Percentiles rank a stretch among this genome's conserved stretches.
Conservation (phyloP, 2,329 filamentous ascomycete species). For the Thelonectria discophora region DNA sequence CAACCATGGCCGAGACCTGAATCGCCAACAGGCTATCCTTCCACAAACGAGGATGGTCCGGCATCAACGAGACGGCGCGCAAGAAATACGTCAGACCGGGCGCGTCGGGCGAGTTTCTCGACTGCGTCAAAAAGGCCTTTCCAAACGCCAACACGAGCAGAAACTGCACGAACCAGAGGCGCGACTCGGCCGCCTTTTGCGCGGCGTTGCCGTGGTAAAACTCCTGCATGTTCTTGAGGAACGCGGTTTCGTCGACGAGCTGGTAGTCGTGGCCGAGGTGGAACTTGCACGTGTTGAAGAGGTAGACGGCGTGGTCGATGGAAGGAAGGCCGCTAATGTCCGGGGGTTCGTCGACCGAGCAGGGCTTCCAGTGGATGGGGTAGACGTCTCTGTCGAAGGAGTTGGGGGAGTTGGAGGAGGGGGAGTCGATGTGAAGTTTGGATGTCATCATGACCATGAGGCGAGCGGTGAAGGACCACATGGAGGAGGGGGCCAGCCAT, state of each 20-base stretch:
- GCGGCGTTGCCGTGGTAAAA: slow-evolving; percentile 35
- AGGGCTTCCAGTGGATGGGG: slow-evolving; percentile 34
- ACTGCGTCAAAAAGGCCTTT: slow-evolving; percentile 38
- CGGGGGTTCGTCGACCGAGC: slow-evolving; percentile 30
- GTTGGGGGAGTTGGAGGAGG: slow-evolving; percentile 29
- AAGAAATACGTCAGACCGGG: slow-evolving; percentile 46
- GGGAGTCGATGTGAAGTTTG: slow-evolving; percentile 40
- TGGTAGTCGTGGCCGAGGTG: slow-evolving; percentile 50
- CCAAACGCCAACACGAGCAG: slow-evolving; percentile 57
- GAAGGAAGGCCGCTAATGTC: slow-evolving; percentile 48
- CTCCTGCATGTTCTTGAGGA: slow-evolving; percentile 40
- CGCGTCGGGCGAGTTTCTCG: slow-evolving; percentile 43
- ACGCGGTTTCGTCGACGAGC: slow-evolving; percentile 47
- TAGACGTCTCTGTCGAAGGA: slow-evolving; percentile 45
- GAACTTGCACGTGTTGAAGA: slow-evolving; percentile 50
- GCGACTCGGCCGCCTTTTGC: slow-evolving; percentile 30
- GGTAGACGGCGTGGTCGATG: slow-evolving; percentile 45
- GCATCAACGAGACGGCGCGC: slow-evolving; percentile 49
- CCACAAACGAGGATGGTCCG: slow-evolving; percentile 46
- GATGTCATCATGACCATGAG: slow-evolving; percentile 45
- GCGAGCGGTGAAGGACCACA: slow-evolving; percentile 47
- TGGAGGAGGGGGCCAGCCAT: slow-evolving; percentile 46
- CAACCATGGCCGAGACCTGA: slow-evolving; percentile 48
- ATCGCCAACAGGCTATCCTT: slow-evolving; percentile 50
- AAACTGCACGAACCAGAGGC: slow-evolving; percentile 61